Evolutionary conservation across 2,329 filamentous ascomycete species (phyloP).

Genomic region (Microdochium paspali): DNA sequence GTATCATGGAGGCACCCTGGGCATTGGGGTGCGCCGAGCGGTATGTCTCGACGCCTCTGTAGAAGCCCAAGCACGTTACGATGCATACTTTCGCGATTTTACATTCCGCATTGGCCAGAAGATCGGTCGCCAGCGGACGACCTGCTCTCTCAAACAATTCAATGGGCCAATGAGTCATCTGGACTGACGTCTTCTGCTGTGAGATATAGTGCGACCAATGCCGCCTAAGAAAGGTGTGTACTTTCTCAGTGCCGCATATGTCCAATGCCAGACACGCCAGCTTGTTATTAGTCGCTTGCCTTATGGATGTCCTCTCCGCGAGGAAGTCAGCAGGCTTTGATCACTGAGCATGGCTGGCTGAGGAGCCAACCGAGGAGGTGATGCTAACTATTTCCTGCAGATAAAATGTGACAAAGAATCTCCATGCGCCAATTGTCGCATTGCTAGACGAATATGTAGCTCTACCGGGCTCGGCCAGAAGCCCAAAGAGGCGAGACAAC

Average conservation of each 20-base stretch:
- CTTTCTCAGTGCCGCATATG: too few relatives aligned
- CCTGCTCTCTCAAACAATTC: neutral
- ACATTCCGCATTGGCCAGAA: too few relatives aligned
- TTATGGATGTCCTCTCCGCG: neutral
- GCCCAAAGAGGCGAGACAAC: constrained; percentile 43
- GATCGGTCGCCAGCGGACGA: too few relatives aligned
- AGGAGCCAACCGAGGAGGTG: too few relatives aligned
- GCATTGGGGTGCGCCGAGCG: neutral
- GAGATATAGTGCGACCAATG: constrained; percentile 17
- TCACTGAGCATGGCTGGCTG: too few relatives aligned
- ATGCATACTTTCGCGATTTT: too few relatives aligned
- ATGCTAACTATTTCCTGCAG: constrained; percentile 19
- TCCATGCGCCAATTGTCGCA: constrained; percentile 49
- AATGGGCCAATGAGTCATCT: neutral
- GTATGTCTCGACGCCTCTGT: too few relatives aligned
- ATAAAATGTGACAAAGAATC: constrained; percentile 50
- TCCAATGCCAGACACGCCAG: neutral
- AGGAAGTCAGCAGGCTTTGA: too few relatives aligned
- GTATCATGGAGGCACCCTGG: neutral
- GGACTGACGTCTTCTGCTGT: neutral
- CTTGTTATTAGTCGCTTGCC: neutral
- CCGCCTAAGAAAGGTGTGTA: constrained; percentile 15
- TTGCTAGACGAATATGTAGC: constrained; percentile 41
- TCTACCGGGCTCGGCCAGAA: constrained; percentile 45
- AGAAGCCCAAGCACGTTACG: too few relatives aligned